These are phyloP conservation scores for Euphorbia corollata DNA, from an alignment of 441 rosid species.

Conservation along the genomic window DNA sequence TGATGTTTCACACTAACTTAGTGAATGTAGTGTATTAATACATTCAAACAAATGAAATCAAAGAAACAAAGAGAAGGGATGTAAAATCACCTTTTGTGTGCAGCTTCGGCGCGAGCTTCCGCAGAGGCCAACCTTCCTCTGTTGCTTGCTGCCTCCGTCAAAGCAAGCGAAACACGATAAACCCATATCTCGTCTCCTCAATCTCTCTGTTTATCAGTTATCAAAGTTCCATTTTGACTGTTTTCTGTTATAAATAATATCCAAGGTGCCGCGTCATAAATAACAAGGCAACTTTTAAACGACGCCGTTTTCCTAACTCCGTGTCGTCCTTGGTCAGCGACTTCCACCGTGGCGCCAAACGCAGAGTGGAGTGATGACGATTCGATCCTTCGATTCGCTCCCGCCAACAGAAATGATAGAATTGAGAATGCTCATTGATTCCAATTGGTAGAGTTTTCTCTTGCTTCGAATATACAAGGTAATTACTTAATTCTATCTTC, in stretches of 20 bases:
- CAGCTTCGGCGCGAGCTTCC: constrained; percentile 98
- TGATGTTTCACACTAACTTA: background rate
- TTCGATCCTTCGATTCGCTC: constrained; percentile 50
- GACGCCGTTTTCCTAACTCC: background rate
- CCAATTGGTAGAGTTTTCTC: too few relatives aligned
- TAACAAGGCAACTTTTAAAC: background rate
- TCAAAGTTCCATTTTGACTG: constrained; percentile 8
- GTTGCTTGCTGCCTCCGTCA: constrained; percentile 48
- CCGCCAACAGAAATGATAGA: constrained; percentile 55
- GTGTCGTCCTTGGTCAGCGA: background rate
- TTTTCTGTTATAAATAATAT: too few relatives aligned
- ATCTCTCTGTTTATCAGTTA: background rate
- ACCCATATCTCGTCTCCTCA: constrained; percentile 15
- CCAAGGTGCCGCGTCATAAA: constrained; percentile 18
- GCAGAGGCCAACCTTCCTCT: constrained; percentile 61
- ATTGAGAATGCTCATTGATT: constrained; percentile 51
- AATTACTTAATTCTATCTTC: too few relatives aligned
- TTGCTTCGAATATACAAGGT: too few relatives aligned
- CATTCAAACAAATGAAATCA: background rate
- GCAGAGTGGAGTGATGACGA: constrained; percentile 17
- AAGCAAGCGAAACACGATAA: constrained; percentile 70
- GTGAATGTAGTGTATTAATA: too few relatives aligned
- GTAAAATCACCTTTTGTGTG: constrained; percentile 54
- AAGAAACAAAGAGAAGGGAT: background rate
- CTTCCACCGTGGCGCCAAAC: background rate